Evolutionary conservation across 495 filamentous ascomycete species (phyloP).

Genomic region (Daldinia concentrica): DNA sequence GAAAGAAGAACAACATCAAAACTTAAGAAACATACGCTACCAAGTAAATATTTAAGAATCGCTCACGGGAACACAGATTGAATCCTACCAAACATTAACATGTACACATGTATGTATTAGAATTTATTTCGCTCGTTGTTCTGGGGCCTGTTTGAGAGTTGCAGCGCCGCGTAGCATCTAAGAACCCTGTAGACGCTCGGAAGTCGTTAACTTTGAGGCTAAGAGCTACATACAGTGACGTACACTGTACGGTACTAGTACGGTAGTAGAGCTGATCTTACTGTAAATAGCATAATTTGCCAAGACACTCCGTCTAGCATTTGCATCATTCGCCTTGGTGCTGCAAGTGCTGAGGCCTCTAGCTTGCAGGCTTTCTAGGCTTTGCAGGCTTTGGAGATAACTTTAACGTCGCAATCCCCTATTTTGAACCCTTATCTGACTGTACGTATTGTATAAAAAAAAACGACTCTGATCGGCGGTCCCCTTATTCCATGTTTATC

Average conservation of each 20-base stretch:
- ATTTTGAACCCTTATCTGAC: background rate
- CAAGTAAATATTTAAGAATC: background rate
- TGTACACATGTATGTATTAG: background rate
- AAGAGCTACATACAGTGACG: slow-evolving; percentile 17
- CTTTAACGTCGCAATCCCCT: slow-evolving; percentile 10
- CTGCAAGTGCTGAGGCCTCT: slow-evolving; percentile 24
- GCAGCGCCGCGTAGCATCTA: slow-evolving; percentile 25
- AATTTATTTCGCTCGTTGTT: slow-evolving; percentile 15
- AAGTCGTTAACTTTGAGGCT: slow-evolving; percentile 23
- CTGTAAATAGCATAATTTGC: slow-evolving; percentile 18
- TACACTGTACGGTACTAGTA: slow-evolving; percentile 23
- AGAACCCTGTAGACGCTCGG: slow-evolving; percentile 20
- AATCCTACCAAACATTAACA: background rate
- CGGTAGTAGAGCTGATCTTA: slow-evolving; percentile 19
- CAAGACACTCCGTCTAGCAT: slow-evolving; percentile 29
- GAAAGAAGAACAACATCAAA: background rate
- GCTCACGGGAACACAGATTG: background rate
- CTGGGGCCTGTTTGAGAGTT: slow-evolving; percentile 35
- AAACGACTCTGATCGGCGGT: slow-evolving; percentile 21
- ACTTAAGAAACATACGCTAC: background rate
- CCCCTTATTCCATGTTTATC: slow-evolving; percentile 23
- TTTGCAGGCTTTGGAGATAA: background rate
- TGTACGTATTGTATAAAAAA: background rate
- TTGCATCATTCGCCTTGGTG: slow-evolving; percentile 21
- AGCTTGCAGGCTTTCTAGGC: background rate